These are phyloP conservation scores for Dillenia turbinata DNA, from an alignment of 164 flowering plant species.

Conservation along the genomic window DNA sequence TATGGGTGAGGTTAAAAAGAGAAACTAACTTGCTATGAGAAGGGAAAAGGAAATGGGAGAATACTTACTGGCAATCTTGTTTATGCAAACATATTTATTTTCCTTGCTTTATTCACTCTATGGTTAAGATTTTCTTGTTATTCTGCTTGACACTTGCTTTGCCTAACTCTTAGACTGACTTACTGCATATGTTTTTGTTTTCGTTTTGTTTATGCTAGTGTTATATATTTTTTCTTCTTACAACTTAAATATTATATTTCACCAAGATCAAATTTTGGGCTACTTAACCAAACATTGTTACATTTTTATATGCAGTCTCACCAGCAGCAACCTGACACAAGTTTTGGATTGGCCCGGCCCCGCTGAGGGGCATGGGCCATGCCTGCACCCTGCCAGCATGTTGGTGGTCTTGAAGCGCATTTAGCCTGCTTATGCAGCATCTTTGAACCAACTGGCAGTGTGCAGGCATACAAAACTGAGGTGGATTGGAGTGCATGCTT, in stretches of 20 bases:
- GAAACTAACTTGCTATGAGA: too few relatives aligned
- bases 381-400: conserved; percentile 84
- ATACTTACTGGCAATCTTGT: too few relatives aligned
- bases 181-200: too few relatives aligned
- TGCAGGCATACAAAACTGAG: conserved; percentile 72
- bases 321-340: conserved; percentile 84
- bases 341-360: conserved; percentile 99
- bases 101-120: too few relatives aligned
- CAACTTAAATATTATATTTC: not conserved
- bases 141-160: too few relatives aligned
- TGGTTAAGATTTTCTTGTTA: too few relatives aligned
- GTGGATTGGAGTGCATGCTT: conserved; percentile 24
- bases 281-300: not conserved
- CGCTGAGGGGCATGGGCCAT: conserved; percentile 96
- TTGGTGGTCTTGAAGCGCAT: conserved; percentile 7
- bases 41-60: too few relatives aligned
- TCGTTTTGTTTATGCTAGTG: too few relatives aligned
- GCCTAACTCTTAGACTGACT: too few relatives aligned
- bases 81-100: too few relatives aligned
- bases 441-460: conserved; percentile 37
- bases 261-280: too few relatives aligned
- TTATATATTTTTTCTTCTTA: conserved; percentile 1
- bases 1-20: too few relatives aligned
- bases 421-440: conserved; percentile 9
- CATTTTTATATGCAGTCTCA: conserved; percentile 53